These are phyloP conservation scores for Boletus rufocinnamomeus DNA, from an alignment of 768 basidiomycete species.

Conservation along the genomic window DNA sequence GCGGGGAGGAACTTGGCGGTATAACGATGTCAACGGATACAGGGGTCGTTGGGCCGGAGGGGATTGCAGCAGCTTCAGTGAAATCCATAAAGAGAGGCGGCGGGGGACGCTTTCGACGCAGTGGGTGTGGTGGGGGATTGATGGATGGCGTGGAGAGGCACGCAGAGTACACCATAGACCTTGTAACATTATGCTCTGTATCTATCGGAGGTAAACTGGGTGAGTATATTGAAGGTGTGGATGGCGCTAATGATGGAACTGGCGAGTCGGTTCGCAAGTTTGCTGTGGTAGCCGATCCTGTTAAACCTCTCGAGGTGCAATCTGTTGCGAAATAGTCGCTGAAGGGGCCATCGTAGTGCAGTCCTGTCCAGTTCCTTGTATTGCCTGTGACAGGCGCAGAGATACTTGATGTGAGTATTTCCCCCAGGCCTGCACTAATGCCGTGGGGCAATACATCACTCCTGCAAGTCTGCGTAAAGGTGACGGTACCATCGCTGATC, in stretches of 20 bases:
- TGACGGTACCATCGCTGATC: constrained; percentile 19
- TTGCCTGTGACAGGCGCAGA: background rate
- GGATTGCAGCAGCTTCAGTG: background rate
- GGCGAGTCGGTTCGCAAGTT: constrained; percentile 15
- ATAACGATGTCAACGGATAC: constrained; percentile 1
- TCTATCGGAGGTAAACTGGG: constrained; percentile 42
- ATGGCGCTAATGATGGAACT: constrained; percentile 38
- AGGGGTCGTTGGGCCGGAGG: background rate
- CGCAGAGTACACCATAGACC: constrained; percentile 17
- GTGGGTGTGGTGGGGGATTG: constrained; percentile 16
- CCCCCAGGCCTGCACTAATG: background rate
- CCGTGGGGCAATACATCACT: background rate
- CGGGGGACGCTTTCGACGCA: constrained; percentile 20
- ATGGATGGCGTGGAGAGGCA: constrained; percentile 1
- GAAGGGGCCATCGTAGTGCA: background rate
- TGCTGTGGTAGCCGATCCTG: constrained; percentile 27
- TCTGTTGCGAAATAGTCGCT: constrained; percentile 8
- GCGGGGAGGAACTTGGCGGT: constrained; percentile 24
- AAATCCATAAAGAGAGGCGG: background rate
- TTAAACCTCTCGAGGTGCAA: constrained; percentile 11
- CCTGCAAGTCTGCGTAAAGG: constrained; percentile 5
- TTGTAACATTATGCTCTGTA: constrained; percentile 9
- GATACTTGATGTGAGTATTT: background rate
- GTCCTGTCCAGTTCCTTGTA: background rate
- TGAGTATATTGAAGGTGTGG: constrained; percentile 55